phyloP scores from a whole-genome alignment of 768 basidiomycete genomes.

The Psilocybe azurescens region DNA sequence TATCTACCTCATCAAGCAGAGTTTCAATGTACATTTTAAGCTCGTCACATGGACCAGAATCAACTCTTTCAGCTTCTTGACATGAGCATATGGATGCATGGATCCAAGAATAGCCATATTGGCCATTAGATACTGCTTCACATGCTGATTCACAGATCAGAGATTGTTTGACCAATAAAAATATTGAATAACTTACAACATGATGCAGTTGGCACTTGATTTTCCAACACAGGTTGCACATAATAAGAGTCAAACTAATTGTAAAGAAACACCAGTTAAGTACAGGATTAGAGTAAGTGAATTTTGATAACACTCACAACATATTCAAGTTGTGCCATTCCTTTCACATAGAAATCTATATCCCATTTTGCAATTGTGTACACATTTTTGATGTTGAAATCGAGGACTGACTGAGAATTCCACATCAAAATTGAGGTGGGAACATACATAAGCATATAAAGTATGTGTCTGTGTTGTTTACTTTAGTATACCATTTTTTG shows the following conservation, averaged over 20 bases:
- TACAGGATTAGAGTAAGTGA: slow-evolving; percentile 3
- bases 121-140: neutral
- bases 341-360: slow-evolving; percentile 7
- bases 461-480: slow-evolving; percentile 27
- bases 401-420: slow-evolving; percentile 19
- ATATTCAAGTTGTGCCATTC: slow-evolving; percentile 18
- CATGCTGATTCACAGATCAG: neutral
- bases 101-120: neutral
- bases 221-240: too few species aligned
- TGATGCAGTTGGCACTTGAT: too few species aligned
- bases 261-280: slow-evolving; percentile 12
- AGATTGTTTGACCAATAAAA: too few species aligned
- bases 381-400: slow-evolving; percentile 24
- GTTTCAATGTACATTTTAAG: slow-evolving; percentile 17
- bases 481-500: slow-evolving; percentile 30
- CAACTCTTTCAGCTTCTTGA: neutral
- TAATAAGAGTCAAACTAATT: slow-evolving; percentile 24
- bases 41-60: slow-evolving; percentile 10
- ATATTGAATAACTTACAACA: too few species aligned
- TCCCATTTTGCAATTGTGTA: slow-evolving; percentile 27
- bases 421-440: slow-evolving; percentile 3
- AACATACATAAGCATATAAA: slow-evolving; percentile 30
- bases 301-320: slow-evolving; percentile 19
- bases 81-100: neutral
- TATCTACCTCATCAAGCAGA: slow-evolving; percentile 6